phyloP scores from a whole-genome alignment of 768 basidiomycete species.

The Mycena metata region DNA sequence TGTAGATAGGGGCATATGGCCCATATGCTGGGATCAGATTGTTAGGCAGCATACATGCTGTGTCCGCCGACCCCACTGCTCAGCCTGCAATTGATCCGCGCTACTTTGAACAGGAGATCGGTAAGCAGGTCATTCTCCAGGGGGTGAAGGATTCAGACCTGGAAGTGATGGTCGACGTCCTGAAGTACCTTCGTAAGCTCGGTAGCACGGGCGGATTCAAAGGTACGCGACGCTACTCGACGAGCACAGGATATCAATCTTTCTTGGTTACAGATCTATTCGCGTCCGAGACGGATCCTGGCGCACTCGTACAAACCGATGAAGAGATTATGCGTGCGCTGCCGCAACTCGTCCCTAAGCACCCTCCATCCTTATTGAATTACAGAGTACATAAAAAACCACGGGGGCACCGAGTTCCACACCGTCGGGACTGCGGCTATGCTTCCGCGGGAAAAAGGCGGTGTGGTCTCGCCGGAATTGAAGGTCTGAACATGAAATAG shows the following conservation, averaged over 20 bases:
- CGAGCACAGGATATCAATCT: no score
- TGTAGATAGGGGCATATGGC: no score
- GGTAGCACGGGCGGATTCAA: conserved; percentile 34
- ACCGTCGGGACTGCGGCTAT: conserved; percentile 23
- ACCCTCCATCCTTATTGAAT: no score
- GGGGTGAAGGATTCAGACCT: neutral
- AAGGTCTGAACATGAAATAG: no score
- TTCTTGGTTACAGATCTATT: no score
- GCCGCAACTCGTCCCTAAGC: no score
- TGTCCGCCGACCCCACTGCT: conserved; percentile 34
- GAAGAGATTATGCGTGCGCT: no score
- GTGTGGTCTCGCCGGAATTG: conserved; percentile 21
- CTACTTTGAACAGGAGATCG: conserved; percentile 45
- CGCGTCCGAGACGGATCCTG: no score
- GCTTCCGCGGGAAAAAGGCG: conserved; percentile 16
- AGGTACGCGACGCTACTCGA: conserved; percentile 2
- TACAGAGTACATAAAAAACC: conserved; percentile 32
- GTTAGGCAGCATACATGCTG: conserved; percentile 43
- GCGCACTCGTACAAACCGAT: no score
- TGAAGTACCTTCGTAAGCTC: conserved; percentile 40
- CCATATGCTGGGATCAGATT: no score
- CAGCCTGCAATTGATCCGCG: conserved; percentile 43
- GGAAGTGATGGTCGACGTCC: conserved; percentile 29
- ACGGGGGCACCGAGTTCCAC: conserved; percentile 30
- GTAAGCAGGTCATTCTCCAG: conserved; percentile 19